Conservation (phyloP, 208 protist genomes). For the Trypanosoma conorhini region DNA sequence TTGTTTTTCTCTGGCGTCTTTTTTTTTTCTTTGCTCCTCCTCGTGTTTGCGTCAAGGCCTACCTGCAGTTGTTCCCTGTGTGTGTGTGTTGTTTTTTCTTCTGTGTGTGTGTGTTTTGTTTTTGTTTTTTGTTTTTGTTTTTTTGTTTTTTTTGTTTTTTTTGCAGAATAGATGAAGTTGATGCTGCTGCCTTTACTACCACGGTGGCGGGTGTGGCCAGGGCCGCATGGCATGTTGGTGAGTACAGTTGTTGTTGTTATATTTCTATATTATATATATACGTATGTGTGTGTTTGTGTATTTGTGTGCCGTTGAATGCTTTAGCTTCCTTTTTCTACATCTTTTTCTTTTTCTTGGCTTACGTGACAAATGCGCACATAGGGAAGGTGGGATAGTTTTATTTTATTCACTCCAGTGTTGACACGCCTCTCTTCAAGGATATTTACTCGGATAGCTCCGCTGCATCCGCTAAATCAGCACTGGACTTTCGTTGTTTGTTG, state of each 20-base stretch:
- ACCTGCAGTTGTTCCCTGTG: background rate
- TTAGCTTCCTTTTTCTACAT: slow-evolving; percentile 10
- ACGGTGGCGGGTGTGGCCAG: too few species aligned
- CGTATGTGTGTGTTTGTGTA: too few species aligned
- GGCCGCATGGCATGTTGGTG: too few species aligned
- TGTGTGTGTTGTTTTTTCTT: background rate
- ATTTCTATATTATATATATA: too few species aligned
- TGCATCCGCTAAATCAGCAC: background rate
- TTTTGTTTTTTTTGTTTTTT: background rate
- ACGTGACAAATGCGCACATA: background rate
- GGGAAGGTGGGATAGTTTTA: background rate
- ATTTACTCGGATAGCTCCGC: background rate
- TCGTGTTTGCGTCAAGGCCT: background rate
- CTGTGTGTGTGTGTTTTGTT: slow-evolving; percentile 11
- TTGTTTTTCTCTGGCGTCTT: too few species aligned
- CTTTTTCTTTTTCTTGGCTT: slow-evolving; percentile 4
- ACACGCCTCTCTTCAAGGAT: background rate
- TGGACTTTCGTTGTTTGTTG: background rate
- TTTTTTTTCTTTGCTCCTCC: background rate
- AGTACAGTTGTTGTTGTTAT: too few species aligned
- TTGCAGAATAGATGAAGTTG: too few species aligned
- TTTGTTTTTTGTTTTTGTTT: background rate
- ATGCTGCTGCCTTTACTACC: too few species aligned
- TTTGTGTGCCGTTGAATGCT: background rate
- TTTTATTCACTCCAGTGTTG: background rate